Base-by-base conservation (phyloP, 1,284 basidiomycete genomes). In the Stereum hirsutum region DNA sequence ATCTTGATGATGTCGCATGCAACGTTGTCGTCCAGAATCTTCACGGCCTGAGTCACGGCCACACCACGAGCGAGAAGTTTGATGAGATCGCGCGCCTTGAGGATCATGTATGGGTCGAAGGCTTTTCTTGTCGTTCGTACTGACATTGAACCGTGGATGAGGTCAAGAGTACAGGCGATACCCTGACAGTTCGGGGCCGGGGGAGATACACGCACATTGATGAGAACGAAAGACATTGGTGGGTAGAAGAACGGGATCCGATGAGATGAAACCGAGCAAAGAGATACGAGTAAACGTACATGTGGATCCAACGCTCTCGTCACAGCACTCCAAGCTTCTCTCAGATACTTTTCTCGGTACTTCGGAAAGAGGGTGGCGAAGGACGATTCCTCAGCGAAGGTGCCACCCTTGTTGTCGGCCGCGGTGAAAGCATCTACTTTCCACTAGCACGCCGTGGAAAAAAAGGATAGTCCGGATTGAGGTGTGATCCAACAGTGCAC, bases 1-100 rank as follows among this genome's bases (percentile, higher is more conserved):
- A 99, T 96, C 68, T 99, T 98, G 62, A 99, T 97, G 49, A 99
- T 93, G 61, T 99, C 95, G 61, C 92, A 96, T 2, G 92, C 90
- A 25, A 89, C 74, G 40, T 78, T 77, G 60, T 99, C 95, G 49
- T 96, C 86, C 42, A 99, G 65, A 40, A 98, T 83, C 61, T 93
- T 94, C 43, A 89, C 77, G 0, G 93, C 94, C 63, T 98, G 87
- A 4, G 69, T 75, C 17, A 85, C 58, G 1, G 89, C 79, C 10
- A 99, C 95, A 40, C 90, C 90, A 56, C 95, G 80, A 26, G 94
- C 91, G 14, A 99, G 75, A 2, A 99, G 76, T 62, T 98, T 98
- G 57, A 99, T 81, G 70, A 99, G 73, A 63, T 99, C 95, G 39
- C 95, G 77, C 6, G 92, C 93, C 67, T 99, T 98, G 52, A 99